Conservation (phyloP, 192 early-diverging fungal species). For the Pilobolus umbonatus region DNA sequence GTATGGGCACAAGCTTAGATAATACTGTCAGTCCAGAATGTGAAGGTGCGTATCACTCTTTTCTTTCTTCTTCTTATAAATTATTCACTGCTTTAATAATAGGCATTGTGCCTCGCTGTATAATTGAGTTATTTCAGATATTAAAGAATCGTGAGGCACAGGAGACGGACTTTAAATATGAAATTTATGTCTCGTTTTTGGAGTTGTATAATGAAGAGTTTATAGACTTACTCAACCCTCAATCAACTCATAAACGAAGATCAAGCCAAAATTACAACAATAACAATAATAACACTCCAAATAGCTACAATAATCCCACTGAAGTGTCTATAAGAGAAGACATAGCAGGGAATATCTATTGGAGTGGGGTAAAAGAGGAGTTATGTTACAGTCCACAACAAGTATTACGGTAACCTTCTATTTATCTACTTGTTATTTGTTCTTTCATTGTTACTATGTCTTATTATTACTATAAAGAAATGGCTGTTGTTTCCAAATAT, state of each 20-base stretch:
- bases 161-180: conserved; percentile 35
- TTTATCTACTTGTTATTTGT: too few relatives aligned
- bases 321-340: conserved; percentile 68
- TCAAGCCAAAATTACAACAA: too few relatives aligned
- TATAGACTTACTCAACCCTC: conserved; percentile 70
- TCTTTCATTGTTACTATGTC: too few relatives aligned
- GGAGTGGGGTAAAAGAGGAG: conserved; percentile 79
- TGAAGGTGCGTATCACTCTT: conserved; percentile 15
- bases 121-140: conserved; percentile 50
- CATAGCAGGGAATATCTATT: conserved; percentile 79
- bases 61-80: neutral
- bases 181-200: conserved; percentile 80
- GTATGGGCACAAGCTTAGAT: conserved; percentile 81
- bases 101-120: conserved; percentile 74
- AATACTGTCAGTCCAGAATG: conserved; percentile 18
- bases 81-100: neutral
- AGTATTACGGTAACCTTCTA: conserved; percentile 40
- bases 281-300: too few relatives aligned
- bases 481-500: too few relatives aligned
- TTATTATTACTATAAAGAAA: too few relatives aligned
- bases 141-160: conserved; percentile 36
- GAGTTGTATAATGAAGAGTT: conserved; percentile 99
- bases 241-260: conserved; percentile 30
- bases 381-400: conserved; percentile 65
- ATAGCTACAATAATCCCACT: conserved; percentile 1